These are phyloP conservation scores for Russula lepida DNA, from an alignment of 768 basidiomycete species.

Conservation along the genomic window DNA sequence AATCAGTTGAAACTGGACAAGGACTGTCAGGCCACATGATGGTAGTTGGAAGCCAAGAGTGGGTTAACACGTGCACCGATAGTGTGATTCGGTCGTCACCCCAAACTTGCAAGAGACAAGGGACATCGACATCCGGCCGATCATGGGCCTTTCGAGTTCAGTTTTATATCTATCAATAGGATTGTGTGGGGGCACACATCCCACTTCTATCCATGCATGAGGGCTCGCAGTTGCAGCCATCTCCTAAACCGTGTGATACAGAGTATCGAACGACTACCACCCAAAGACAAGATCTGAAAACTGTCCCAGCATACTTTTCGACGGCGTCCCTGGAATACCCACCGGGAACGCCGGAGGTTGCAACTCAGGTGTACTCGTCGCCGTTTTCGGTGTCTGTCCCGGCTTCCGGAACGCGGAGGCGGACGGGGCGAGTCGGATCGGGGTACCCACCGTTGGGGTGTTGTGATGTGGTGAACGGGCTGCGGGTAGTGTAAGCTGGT, in stretches of 20 bases:
- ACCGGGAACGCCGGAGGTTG: constrained; percentile 22
- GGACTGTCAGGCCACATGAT: too few relatives aligned
- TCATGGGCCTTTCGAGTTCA: too few relatives aligned
- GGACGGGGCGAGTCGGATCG: constrained; percentile 64
- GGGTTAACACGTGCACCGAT: too few relatives aligned
- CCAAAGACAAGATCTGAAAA: constrained; percentile 64
- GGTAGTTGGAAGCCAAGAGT: too few relatives aligned
- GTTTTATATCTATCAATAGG: too few relatives aligned
- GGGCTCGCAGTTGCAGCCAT: neutral
- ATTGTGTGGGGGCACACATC: too few relatives aligned
- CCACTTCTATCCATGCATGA: neutral
- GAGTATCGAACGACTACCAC: neutral
- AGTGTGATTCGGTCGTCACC: too few relatives aligned
- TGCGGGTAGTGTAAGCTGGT: constrained; percentile 39
- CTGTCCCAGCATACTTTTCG: constrained; percentile 59
- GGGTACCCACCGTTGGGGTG: constrained; percentile 52
- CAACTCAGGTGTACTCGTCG: constrained; percentile 2
- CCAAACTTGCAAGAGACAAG: too few relatives aligned
- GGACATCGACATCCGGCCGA: too few relatives aligned
- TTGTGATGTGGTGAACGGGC: constrained; percentile 32
- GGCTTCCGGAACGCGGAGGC: constrained; percentile 61
- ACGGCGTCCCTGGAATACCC: constrained; percentile 29
- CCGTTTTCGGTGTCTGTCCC: constrained; percentile 21
- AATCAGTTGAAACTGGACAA: too few relatives aligned
- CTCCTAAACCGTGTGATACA: neutral